Evolutionary conservation across 2,329 filamentous ascomycete species (phyloP), one percentile per base, ranked within the genome.

Genomic region (Cytospora paraplurivora): DNA sequence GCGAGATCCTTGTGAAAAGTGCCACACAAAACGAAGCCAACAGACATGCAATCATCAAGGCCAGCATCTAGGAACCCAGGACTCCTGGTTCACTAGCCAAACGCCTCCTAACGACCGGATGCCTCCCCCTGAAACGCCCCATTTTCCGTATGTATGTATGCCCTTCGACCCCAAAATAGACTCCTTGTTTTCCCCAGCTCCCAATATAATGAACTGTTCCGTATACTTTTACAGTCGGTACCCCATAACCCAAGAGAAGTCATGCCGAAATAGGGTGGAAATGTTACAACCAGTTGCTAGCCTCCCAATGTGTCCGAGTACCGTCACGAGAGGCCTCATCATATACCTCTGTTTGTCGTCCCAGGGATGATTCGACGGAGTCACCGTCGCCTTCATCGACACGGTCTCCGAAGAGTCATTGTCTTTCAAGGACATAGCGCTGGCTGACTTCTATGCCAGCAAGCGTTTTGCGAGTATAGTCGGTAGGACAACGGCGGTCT

Each of bases 71-170:
- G 59, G 21, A 61, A n/a, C 59, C 59, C 44, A 34, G 41, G 15
- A 33, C 17, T 33, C 51, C 52, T 15, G 41, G 51, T 19, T 63
- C 56, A 52, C 52, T 49, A 38, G 37, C 63, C 49, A 32, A 62
- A 63, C 60, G 63, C 63, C 63, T 38, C 62, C 52, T 15, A 13
- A n/a, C 21, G 54, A 60, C 10, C 41, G 41, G n/a, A 19, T 37
- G 50, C 21, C 59, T 27, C 58, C 44, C 41, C 37, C 57, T 32
- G 41, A 50, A 66, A 66, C 64, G 64, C 64, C 64, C 55, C 49
- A 50, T 53, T 64, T 47, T 52, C 62, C 64, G 34, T 66, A 47
- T 66, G 33, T 65, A 49, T 66, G 55, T 64, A 64, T 66, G 64
- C 64, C 59, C 41, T 51, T 55, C 49, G 21, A 59, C 62, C 57